phyloP scores from a whole-genome alignment of 768 basidiomycete genomes.

The Amanita pallidorosea region DNA sequence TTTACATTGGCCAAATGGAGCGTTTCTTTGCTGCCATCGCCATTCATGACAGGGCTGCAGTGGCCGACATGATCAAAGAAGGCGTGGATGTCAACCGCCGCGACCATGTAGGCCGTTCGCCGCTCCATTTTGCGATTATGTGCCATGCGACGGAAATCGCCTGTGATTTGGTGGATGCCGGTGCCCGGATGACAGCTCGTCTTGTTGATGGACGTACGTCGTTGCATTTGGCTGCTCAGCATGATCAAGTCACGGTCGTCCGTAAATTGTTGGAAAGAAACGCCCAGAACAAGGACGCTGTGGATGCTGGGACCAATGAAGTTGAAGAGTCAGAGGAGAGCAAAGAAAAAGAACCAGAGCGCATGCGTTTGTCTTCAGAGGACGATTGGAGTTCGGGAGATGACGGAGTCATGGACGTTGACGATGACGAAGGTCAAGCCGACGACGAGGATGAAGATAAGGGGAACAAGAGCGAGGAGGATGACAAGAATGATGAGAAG shows the following conservation, averaged over 20 bases:
- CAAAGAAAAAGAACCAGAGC: slow-evolving; percentile 12
- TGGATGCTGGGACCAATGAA: slow-evolving; percentile 11
- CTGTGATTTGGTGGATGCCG: slow-evolving; percentile 40
- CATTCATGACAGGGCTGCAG: slow-evolving; percentile 26
- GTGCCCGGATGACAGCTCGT: slow-evolving; percentile 43
- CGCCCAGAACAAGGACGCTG: slow-evolving; percentile 23
- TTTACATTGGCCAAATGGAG: slow-evolving; percentile 44
- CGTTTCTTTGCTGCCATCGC: slow-evolving; percentile 49
- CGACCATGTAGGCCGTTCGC: slow-evolving; percentile 52
- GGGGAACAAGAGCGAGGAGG: slow-evolving; percentile 16
- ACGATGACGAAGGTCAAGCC: slow-evolving; percentile 20
- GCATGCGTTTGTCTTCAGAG: slow-evolving; percentile 26
- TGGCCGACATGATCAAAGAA: slow-evolving; percentile 28
- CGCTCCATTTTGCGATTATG: slow-evolving; percentile 48
- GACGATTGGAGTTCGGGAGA: slow-evolving; percentile 41
- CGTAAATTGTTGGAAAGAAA: slow-evolving; percentile 43
- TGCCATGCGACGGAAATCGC: slow-evolving; percentile 35
- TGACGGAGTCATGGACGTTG: slow-evolving; percentile 23
- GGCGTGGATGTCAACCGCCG: slow-evolving; percentile 39
- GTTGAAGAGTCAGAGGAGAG: slow-evolving; percentile 17
- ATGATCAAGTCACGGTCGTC: slow-evolving; percentile 28
- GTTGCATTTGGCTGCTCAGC: slow-evolving; percentile 47
- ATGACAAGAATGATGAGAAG: background rate
- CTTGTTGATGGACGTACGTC: slow-evolving; percentile 46
- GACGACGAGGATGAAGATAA: slow-evolving; percentile 16